A percentile compares a stretch with the other conserved stretches of the same genome.
Evolutionary conservation across 2,329 filamentous ascomycete species (phyloP).

Genomic region (Venturia effusa): DNA sequence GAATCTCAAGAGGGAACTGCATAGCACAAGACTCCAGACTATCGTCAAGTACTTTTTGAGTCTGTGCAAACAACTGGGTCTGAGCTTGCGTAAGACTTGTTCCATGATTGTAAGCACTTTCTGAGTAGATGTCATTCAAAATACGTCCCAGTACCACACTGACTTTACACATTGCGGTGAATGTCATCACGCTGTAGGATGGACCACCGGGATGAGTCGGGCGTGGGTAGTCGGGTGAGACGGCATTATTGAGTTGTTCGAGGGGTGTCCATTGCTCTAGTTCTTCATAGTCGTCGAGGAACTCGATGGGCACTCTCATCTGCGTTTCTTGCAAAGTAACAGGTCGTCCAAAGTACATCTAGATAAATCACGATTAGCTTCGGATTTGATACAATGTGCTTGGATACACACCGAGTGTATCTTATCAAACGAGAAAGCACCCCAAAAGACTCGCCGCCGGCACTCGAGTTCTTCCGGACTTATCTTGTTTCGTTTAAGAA

Average conservation of each 20-base stretch:
- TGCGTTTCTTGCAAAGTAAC: conserved; percentile 17
- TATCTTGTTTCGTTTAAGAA: conserved; percentile 17
- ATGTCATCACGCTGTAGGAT: conserved; percentile 9
- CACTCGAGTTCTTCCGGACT: conserved; percentile 21
- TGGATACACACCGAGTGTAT: conserved; percentile 15
- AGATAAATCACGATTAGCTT: not conserved
- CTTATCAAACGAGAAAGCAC: conserved; percentile 23
- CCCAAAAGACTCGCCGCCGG: conserved; percentile 24
- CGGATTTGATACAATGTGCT: not conserved
- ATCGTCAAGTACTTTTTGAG: conserved; percentile 1
- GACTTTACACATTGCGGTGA: conserved; percentile 7
- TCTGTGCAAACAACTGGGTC: not conserved
- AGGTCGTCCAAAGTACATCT: conserved; percentile 21
- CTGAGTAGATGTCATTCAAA: conserved; percentile 7
- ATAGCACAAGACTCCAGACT: not conserved
- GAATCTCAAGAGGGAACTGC: conserved; percentile 1
- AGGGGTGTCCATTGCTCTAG: conserved; percentile 9
- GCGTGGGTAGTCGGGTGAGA: conserved; percentile 3
- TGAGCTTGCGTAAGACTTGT: conserved; percentile 1
- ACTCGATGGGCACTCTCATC: conserved; percentile 16
- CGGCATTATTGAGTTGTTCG: not conserved
- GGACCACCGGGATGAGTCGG: conserved; percentile 8
- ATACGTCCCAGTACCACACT: conserved; percentile 7
- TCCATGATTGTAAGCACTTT: conserved; percentile 8
- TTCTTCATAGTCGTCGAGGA: conserved; percentile 19